Evolutionary conservation across 2,329 filamentous ascomycete genomes (phyloP).

Genomic region (Pseudogymnoascus sp.): DNA sequence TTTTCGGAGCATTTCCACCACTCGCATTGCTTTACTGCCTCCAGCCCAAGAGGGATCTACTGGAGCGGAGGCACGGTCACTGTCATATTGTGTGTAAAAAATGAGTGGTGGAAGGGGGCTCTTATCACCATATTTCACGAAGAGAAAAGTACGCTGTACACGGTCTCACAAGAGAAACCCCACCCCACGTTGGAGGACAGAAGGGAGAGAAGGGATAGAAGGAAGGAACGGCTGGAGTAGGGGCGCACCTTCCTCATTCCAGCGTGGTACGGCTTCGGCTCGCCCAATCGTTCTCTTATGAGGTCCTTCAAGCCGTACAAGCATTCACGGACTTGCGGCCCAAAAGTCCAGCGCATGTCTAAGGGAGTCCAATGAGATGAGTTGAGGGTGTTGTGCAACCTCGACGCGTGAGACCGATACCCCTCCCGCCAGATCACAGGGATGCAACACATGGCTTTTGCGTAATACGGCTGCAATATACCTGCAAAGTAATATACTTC

Average conservation of each 20-base stretch:
- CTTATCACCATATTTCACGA: background rate
- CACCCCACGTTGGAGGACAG: background rate
- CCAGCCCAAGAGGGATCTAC: background rate
- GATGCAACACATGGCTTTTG: slow-evolving; percentile 5
- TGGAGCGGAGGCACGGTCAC: background rate
- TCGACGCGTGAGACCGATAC: background rate
- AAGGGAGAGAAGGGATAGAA: background rate
- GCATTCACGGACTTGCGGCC: background rate
- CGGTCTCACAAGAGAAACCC: background rate
- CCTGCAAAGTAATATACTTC: slow-evolving; percentile 1
- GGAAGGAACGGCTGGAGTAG: background rate
- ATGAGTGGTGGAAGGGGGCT: background rate
- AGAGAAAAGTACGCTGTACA: background rate
- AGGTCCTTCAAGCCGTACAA: background rate
- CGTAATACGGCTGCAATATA: background rate
- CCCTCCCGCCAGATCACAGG: slow-evolving; percentile 4
- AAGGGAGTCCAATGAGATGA: background rate
- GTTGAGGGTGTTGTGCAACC: background rate
- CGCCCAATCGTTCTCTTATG: background rate
- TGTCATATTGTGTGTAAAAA: background rate
- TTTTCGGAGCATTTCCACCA: background rate
- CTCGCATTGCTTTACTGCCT: background rate
- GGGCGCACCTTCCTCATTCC: background rate
- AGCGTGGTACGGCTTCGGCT: background rate
- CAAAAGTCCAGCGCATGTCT: background rate